Conservation (phyloP, 2,329 filamentous ascomycete genomes). For the Fusarium humuli region DNA sequence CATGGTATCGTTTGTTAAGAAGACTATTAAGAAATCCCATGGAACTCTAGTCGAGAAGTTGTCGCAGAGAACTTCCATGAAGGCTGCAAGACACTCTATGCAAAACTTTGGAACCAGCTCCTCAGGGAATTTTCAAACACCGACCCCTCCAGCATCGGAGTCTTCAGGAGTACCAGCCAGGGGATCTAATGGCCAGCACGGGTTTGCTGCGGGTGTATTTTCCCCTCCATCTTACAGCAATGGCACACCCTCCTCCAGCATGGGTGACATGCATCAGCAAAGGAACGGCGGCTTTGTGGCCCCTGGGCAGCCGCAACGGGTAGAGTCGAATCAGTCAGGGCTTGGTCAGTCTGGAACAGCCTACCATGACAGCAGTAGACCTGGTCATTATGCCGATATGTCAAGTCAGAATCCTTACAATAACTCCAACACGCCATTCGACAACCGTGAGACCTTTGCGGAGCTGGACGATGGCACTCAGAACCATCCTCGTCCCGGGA, state of each 20-base stretch:
- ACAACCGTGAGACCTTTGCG: conserved; percentile 17
- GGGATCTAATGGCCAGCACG: conserved; percentile 24
- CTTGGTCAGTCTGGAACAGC: conserved; percentile 24
- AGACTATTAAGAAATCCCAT: conserved; percentile 83
- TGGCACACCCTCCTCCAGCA: conserved; percentile 20
- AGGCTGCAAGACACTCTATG: conserved; percentile 33
- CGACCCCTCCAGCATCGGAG: conserved; percentile 31
- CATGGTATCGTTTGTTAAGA: conserved; percentile 81
- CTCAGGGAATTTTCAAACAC: conserved; percentile 22
- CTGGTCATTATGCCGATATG: conserved; percentile 40
- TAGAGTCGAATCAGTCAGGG: conserved; percentile 15
- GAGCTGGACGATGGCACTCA: conserved; percentile 27
- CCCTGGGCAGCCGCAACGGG: conserved; percentile 5
- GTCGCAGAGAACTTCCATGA: conserved; percentile 48
- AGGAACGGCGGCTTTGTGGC: conserved; percentile 9
- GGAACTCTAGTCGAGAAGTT: conserved; percentile 75
- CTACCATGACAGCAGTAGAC: conserved; percentile 38
- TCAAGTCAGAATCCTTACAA: conserved; percentile 32
- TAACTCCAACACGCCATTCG: conserved; percentile 7
- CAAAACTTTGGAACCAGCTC: conserved; percentile 26
- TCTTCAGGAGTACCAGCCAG: conserved; percentile 22
- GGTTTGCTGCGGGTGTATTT: conserved; percentile 14
- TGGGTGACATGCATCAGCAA: conserved; percentile 21
- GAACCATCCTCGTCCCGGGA: conserved; percentile 15
- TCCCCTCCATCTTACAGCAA: conserved; percentile 18